Conservation (phyloP, 2,329 filamentous ascomycete species). For the Nannizziopsis arthrosporioides region DNA sequence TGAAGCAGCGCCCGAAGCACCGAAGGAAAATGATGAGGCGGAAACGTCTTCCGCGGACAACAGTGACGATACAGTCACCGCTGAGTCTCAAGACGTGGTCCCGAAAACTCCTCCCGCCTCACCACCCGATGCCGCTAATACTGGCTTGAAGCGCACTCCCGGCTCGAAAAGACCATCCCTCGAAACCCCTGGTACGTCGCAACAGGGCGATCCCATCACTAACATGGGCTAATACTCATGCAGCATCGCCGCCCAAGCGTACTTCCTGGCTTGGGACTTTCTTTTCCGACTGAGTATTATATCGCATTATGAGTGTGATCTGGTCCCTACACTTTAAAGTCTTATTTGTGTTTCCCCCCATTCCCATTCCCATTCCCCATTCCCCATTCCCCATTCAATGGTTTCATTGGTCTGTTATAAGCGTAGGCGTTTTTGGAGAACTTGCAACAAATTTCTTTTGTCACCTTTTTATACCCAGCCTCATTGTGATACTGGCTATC, state of each 20-base stretch:
- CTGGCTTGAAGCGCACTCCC: slow-evolving; percentile 2
- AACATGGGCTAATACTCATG: background rate
- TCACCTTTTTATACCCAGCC: background rate
- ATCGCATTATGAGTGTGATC: background rate
- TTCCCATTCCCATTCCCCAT: background rate
- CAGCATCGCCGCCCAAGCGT: slow-evolving; percentile 15
- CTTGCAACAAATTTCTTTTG: background rate
- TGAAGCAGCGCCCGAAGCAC: slow-evolving; percentile 17
- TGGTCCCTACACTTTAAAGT: background rate
- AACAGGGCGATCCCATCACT: slow-evolving; percentile 1
- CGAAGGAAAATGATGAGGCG: slow-evolving; percentile 1
- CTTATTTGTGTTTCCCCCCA: background rate
- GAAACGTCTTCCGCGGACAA: background rate
- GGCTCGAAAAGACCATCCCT: slow-evolving; percentile 1
- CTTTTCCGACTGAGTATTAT: background rate
- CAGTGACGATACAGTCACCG: background rate
- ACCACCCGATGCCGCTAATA: background rate
- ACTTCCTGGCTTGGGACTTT: slow-evolving; percentile 16
- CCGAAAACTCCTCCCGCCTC: background rate
- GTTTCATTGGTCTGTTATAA: background rate
- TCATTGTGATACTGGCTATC: background rate
- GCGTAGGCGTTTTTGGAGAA: slow-evolving; percentile 1
- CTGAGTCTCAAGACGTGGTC: background rate
- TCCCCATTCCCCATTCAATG: background rate
- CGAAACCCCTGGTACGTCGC: slow-evolving; percentile 16